Evolutionary conservation across 495 filamentous ascomycete genomes (phyloP).

Genomic region (Penicillium bovifimosum): DNA sequence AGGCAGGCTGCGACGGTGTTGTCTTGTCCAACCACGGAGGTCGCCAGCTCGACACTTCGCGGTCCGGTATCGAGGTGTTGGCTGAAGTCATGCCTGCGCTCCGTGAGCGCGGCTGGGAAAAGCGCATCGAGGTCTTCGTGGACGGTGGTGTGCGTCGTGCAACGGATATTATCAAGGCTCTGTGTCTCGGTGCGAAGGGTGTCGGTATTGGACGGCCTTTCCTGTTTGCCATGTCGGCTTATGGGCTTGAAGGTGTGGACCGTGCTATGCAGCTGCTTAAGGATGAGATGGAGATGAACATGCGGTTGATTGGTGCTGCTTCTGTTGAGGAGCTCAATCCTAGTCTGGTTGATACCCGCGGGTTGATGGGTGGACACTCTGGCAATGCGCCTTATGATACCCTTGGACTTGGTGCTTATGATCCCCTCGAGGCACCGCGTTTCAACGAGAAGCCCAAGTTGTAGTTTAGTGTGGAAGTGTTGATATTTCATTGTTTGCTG

Average conservation of each 20-base stretch:
- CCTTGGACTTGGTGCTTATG: conserved; percentile 57
- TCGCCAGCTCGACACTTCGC: conserved; percentile 90
- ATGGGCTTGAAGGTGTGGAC: conserved; percentile 81
- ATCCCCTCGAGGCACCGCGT: conserved; percentile 56
- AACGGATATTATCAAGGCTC: conserved; percentile 93
- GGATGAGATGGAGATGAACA: conserved; percentile 99
- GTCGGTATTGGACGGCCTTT: conserved; percentile 95
- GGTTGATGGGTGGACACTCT: conserved; percentile 60
- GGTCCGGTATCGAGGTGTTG: conserved; percentile 86
- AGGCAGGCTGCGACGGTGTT: conserved; percentile 80
- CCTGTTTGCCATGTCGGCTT: conserved; percentile 92
- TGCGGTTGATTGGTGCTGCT: conserved; percentile 82
- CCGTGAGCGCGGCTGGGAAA: conserved; percentile 71
- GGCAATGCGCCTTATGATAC: conserved; percentile 64
- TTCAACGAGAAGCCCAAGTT: conserved; percentile 57
- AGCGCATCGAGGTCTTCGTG: conserved; percentile 82
- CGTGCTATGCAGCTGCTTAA: conserved; percentile 91
- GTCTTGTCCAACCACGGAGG: conserved; percentile 97
- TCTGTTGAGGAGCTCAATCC: conserved; percentile 72
- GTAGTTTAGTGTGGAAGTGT: conserved; percentile 9
- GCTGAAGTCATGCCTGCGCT: conserved; percentile 96
- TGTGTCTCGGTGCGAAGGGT: conserved; percentile 87
- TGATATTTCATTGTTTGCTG: neutral
- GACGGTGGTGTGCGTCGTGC: conserved; percentile 87
- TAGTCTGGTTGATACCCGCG: conserved; percentile 69